phyloP scores from a whole-genome alignment of 2,329 filamentous ascomycete genomes.

The Talaromyces sp. region DNA sequence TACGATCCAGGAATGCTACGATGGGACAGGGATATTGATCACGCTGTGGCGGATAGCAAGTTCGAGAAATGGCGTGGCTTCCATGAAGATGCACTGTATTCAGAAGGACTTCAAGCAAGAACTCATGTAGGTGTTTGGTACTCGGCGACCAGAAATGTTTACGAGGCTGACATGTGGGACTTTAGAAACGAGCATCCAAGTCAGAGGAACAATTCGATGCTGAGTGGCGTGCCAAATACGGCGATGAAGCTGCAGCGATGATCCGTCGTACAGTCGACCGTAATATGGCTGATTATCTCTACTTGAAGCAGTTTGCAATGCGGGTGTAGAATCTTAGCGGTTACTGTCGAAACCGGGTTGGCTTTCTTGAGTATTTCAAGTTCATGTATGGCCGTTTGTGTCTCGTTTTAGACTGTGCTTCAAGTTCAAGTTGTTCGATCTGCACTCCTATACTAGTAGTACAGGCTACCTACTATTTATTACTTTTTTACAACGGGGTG shows the following conservation, averaged over 20 bases:
- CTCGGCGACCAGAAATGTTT: background rate
- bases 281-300: constrained; percentile 62
- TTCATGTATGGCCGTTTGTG: too few species aligned
- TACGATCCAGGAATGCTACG: constrained; percentile 78
- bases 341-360: too few species aligned
- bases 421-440: background rate
- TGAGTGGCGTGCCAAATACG: constrained; percentile 64
- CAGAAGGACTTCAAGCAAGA: constrained; percentile 69
- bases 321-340: constrained; percentile 42
- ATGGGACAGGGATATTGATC: constrained; percentile 76
- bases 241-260: constrained; percentile 58
- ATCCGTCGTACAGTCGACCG: constrained; percentile 61
- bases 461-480: too few species aligned
- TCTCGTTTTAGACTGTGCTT: too few species aligned
- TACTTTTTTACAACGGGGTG: too few species aligned
- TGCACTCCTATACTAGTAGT: background rate
- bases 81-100: constrained; percentile 88
- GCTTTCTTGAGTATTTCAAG: too few species aligned
- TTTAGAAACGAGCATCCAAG: constrained; percentile 26
- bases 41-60: constrained; percentile 66
- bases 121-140: constrained; percentile 37
- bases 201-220: constrained; percentile 57
- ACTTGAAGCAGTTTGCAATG: constrained; percentile 65
- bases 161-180: too few species aligned
- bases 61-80: constrained; percentile 98